phyloP scores from a whole-genome alignment of 345 rosid species.

The Gossypium stocksii region DNA sequence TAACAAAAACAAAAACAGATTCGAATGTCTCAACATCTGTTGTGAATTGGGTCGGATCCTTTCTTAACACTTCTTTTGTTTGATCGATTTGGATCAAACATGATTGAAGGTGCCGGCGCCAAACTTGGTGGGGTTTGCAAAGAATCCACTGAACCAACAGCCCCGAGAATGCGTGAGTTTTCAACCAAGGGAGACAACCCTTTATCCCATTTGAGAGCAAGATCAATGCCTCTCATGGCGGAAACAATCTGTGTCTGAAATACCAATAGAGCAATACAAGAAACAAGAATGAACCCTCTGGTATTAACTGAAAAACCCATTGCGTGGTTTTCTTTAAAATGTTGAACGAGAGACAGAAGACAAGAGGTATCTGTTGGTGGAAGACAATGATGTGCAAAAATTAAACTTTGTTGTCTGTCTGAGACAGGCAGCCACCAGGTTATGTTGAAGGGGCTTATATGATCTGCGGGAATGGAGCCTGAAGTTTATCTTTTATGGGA shows the following conservation, averaged over 20 bases:
- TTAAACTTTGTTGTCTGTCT: constrained; percentile 5
- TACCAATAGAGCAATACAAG: constrained; percentile 31
- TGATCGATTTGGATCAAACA: constrained; percentile 55
- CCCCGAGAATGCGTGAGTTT: constrained; percentile 36
- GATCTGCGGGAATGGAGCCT: constrained; percentile 22
- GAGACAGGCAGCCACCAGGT: constrained; percentile 15
- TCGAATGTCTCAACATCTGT: constrained; percentile 43
- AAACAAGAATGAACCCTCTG: constrained; percentile 26
- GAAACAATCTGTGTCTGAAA: constrained; percentile 39
- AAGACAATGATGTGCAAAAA: not conserved
- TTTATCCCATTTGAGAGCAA: constrained; percentile 22
- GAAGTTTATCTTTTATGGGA: constrained; percentile 28
- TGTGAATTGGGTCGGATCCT: constrained; percentile 95
- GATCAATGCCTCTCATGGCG: constrained; percentile 35
- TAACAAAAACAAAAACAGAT: constrained; percentile 1
- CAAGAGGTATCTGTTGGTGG: constrained; percentile 1
- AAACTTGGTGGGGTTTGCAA: constrained; percentile 23
- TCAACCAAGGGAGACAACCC: constrained; percentile 20
- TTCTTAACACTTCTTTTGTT: constrained; percentile 55
- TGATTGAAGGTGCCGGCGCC: constrained; percentile 52
- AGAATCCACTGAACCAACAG: constrained; percentile 26
- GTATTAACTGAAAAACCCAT: constrained; percentile 37
- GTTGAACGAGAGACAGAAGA: constrained; percentile 1
- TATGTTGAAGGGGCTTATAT: constrained; percentile 21
- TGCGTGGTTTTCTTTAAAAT: constrained; percentile 27